Conservation (phyloP, 176 grass and related monocot species). For the Aegilops umbellulata region DNA sequence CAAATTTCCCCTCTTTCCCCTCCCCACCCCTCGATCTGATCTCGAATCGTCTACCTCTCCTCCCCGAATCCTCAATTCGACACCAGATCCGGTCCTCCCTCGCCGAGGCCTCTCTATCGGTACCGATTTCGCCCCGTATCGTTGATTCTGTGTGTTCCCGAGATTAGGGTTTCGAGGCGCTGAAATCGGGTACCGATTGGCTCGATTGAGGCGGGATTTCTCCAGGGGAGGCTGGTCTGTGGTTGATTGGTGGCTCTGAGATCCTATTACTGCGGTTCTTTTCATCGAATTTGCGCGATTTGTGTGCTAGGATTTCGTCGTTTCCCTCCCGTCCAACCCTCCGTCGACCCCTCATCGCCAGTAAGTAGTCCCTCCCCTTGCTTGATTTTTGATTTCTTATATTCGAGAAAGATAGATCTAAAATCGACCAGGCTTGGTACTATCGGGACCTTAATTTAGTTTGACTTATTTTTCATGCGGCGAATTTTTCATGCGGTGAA, state of each 20-base stretch:
- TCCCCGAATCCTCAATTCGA: constrained; percentile 1
- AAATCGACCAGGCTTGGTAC: background rate
- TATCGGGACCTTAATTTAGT: background rate
- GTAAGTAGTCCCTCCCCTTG: background rate
- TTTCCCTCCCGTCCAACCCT: background rate
- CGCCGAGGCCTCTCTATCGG: constrained; percentile 17
- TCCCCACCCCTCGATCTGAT: constrained; percentile 22
- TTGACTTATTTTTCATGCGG: background rate
- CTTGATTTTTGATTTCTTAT: background rate
- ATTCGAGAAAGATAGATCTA: background rate
- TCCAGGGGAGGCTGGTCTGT: background rate
- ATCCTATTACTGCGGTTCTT: background rate
- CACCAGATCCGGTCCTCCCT: constrained; percentile 24
- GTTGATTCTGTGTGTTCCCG: constrained; percentile 15
- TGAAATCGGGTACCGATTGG: constrained; percentile 15
- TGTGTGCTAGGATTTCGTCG: constrained; percentile 33
- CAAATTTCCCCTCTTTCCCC: constrained; percentile 29
- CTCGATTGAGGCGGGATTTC: constrained; percentile 21
- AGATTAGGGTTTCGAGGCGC: constrained; percentile 41
- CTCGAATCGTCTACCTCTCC: background rate
- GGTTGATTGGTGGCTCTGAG: background rate
- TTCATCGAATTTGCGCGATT: constrained; percentile 18
- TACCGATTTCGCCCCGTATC: constrained; percentile 13
- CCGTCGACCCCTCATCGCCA: background rate
- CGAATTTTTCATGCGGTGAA: background rate